phyloP scores from a whole-genome alignment of 2,329 filamentous ascomycete genomes.

The Thielaviopsis ethacetica region DNA sequence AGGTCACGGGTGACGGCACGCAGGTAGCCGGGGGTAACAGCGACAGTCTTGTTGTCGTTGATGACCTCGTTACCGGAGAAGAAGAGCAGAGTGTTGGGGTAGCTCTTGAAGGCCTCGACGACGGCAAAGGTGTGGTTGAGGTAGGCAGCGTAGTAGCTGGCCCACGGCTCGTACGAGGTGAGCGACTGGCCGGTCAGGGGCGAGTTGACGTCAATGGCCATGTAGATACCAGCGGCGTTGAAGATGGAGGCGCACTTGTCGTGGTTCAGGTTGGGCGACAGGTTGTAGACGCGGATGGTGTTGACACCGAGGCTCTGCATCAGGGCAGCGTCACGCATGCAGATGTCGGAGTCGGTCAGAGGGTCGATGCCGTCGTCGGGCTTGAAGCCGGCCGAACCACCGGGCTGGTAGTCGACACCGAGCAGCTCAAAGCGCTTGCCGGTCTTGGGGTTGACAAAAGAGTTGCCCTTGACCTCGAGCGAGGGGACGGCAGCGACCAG shows the following conservation, averaged over 20 bases:
- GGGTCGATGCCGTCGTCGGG: conserved; percentile 38
- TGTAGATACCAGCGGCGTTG: conserved; percentile 52
- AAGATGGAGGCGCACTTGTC: conserved; percentile 52
- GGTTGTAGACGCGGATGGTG: conserved; percentile 53
- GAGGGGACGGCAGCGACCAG: conserved; percentile 39
- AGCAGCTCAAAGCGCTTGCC: conserved; percentile 49
- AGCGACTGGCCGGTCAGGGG: conserved; percentile 42
- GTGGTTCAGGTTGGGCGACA: conserved; percentile 49
- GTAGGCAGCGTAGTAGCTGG: conserved; percentile 42
- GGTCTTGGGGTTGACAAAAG: conserved; percentile 42
- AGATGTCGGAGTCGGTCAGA: conserved; percentile 39
- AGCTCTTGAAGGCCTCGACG: conserved; percentile 49
- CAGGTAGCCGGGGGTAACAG: conserved; percentile 50
- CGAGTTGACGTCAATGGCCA: conserved; percentile 53
- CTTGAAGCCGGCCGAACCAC: conserved; percentile 46
- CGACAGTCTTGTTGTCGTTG: conserved; percentile 44
- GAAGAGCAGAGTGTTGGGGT: conserved; percentile 53
- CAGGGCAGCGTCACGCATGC: conserved; percentile 47
- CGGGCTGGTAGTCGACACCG: conserved; percentile 54
- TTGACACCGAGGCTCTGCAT: conserved; percentile 50
- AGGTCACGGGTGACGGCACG: conserved; percentile 63
- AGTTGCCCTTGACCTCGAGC: conserved; percentile 37
- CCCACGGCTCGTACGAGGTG: conserved; percentile 37
- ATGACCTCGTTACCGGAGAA: conserved; percentile 71
- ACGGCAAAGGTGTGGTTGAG: conserved; percentile 51